phyloP scores from a whole-genome alignment of 202 grass and related monocot species.

The Zizania palustris region DNA sequence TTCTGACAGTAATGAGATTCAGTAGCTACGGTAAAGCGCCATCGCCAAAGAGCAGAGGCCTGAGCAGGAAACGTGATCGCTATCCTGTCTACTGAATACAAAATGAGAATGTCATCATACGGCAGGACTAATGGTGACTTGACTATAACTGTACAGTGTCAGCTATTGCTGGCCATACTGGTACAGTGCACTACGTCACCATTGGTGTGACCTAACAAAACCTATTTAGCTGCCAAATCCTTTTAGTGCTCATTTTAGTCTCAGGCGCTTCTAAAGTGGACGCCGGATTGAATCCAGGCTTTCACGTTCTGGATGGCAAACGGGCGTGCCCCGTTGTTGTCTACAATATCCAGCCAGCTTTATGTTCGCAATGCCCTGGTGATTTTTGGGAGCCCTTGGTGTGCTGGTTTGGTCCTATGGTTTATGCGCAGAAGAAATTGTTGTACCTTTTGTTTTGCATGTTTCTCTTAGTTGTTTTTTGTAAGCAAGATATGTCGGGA shows the following conservation, averaged over 20 bases:
- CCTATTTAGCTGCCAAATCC: conserved; percentile 20
- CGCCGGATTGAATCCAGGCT: neutral
- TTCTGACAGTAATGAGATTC: conserved; percentile 63
- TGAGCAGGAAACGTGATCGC: conserved; percentile 65
- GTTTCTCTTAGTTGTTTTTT: neutral
- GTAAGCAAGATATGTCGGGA: neutral
- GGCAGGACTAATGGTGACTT: conserved; percentile 18
- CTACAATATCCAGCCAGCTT: neutral
- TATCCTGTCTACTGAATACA: conserved; percentile 45
- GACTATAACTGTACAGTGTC: conserved; percentile 30
- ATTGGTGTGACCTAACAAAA: conserved; percentile 27
- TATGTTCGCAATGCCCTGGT: conserved; percentile 12
- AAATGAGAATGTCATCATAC: conserved; percentile 7
- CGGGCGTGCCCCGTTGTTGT: conserved; percentile 14
- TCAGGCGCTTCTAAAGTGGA: conserved; percentile 26
- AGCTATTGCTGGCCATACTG: conserved; percentile 40
- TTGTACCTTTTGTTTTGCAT: neutral
- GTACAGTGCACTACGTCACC: conserved; percentile 38
- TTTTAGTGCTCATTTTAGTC: conserved; percentile 30
- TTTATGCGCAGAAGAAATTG: neutral
- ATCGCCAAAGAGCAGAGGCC: conserved; percentile 51
- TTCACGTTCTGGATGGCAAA: conserved; percentile 10
- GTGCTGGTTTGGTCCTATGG: neutral
- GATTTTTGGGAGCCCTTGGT: neutral
- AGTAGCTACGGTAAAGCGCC: conserved; percentile 61